phyloP scores from a whole-genome alignment of 208 protist species.

The Crithidia expoeki region DNA sequence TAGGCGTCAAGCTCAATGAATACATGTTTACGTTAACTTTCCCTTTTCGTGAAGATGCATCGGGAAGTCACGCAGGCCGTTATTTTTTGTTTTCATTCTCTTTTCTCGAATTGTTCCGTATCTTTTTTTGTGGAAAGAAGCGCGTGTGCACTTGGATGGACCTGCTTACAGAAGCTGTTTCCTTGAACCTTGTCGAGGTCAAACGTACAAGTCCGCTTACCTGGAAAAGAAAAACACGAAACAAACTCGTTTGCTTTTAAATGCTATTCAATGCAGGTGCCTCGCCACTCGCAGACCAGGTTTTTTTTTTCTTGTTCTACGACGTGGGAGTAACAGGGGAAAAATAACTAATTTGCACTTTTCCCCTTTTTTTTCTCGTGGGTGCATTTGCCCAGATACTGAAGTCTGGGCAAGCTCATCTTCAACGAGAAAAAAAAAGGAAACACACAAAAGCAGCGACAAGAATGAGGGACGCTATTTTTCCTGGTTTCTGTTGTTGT shows the following conservation, averaged over 20 bases:
- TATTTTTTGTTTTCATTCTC: slow-evolving; percentile 2
- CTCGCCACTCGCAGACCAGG: too few relatives aligned
- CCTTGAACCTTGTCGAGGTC: background rate
- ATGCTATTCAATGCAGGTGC: background rate
- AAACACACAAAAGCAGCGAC: background rate
- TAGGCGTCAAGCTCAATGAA: too few relatives aligned
- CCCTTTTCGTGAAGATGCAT: background rate
- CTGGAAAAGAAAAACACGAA: background rate
- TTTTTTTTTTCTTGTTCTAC: background rate
- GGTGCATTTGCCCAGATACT: too few relatives aligned
- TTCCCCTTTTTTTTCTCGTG: too few relatives aligned
- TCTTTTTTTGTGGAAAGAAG: background rate
- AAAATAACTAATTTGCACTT: background rate
- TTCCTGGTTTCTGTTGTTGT: too few relatives aligned
- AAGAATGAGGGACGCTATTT: too few relatives aligned
- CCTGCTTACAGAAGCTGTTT: background rate
- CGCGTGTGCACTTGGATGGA: background rate
- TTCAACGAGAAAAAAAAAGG: background rate
- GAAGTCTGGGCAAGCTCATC: too few relatives aligned
- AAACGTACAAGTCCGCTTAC: background rate
- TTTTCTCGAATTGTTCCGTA: background rate
- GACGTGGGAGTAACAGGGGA: too few relatives aligned
- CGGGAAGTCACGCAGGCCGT: background rate
- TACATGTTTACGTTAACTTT: too few relatives aligned
- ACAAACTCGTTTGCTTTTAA: too few relatives aligned